Evolutionary conservation across 2,329 filamentous ascomycete species (phyloP).

Genomic region (Fusarium succisae): DNA sequence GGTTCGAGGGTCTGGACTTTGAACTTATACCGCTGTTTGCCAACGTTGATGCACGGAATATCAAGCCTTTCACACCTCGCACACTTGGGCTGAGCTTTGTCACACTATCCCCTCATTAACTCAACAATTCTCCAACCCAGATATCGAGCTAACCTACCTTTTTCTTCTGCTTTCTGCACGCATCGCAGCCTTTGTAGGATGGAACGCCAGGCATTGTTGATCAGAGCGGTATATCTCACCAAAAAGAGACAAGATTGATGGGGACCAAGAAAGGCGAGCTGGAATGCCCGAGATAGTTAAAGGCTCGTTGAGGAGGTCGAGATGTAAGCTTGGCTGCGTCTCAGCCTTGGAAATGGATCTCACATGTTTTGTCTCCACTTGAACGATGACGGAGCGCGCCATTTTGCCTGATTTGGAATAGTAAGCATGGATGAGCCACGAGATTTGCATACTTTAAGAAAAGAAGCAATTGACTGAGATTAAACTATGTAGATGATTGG

Average conservation of each 20-base stretch:
- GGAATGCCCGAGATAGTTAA: conserved; percentile 5
- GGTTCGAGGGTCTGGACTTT: conserved; percentile 47
- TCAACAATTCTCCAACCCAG: not conserved
- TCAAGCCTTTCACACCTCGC: conserved; percentile 56
- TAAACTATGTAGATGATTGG: not conserved
- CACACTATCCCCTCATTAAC: conserved; percentile 50
- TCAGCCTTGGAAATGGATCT: conserved; percentile 6
- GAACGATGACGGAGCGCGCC: conserved; percentile 18
- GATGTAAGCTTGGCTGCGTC: not conserved
- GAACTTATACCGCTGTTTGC: conserved; percentile 60
- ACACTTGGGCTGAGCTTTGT: conserved; percentile 55
- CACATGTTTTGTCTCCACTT: not conserved
- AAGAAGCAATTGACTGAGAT: not conserved
- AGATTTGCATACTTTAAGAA: not conserved
- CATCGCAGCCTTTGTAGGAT: conserved; percentile 59
- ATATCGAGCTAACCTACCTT: conserved; percentile 50
- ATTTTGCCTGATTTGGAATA: conserved; percentile 24
- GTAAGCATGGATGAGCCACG: not conserved
- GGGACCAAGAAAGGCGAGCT: not conserved
- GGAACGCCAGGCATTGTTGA: conserved; percentile 63
- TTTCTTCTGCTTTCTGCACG: conserved; percentile 62
- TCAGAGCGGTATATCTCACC: conserved; percentile 35
- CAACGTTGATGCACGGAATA: conserved; percentile 56
- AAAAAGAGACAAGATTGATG: conserved; percentile 21
- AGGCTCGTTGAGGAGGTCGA: not conserved